Evolutionary conservation across 805 yeast genomes (phyloP).

Genomic region (Yarrowia yakushimensis): DNA sequence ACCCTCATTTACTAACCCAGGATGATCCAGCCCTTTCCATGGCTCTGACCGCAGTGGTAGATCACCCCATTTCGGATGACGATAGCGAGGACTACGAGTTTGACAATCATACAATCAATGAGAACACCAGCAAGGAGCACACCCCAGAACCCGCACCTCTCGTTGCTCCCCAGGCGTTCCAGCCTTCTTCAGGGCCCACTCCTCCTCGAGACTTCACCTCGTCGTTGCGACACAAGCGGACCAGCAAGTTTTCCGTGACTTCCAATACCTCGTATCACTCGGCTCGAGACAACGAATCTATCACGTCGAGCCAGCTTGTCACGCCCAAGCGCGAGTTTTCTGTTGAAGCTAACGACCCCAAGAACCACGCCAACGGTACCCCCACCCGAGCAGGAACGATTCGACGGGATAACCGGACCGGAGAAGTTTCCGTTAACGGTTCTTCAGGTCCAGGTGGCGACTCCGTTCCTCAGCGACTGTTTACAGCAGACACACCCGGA

Average conservation of each 20-base stretch:
- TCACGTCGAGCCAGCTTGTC: background rate
- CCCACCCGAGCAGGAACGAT: background rate
- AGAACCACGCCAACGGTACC: background rate
- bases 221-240: background rate
- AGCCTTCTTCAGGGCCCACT: background rate
- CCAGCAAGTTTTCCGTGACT: slow-evolving; percentile 1
- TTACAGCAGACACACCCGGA: background rate
- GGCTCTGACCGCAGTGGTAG: slow-evolving; percentile 5
- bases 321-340: slow-evolving; percentile 2
- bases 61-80: slow-evolving; percentile 16
- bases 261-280: slow-evolving; percentile 9
- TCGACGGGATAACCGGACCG: background rate
- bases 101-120: background rate
- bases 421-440: background rate
- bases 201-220: slow-evolving; percentile 7
- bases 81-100: slow-evolving; percentile 4
- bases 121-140: background rate
- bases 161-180: background rate
- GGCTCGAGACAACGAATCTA: slow-evolving; percentile 1
- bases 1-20: background rate
- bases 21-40: slow-evolving; percentile 10
- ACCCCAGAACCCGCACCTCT: background rate
- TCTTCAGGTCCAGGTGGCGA: background rate
- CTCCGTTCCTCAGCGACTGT: background rate
- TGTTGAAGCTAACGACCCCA: background rate